Percentiles rank a stretch among this genome's conserved stretches.
These are phyloP conservation scores for Pseudogymnoascus sp. DNA, from an alignment of 2,329 filamentous ascomycete species.

Conservation along the genomic window DNA sequence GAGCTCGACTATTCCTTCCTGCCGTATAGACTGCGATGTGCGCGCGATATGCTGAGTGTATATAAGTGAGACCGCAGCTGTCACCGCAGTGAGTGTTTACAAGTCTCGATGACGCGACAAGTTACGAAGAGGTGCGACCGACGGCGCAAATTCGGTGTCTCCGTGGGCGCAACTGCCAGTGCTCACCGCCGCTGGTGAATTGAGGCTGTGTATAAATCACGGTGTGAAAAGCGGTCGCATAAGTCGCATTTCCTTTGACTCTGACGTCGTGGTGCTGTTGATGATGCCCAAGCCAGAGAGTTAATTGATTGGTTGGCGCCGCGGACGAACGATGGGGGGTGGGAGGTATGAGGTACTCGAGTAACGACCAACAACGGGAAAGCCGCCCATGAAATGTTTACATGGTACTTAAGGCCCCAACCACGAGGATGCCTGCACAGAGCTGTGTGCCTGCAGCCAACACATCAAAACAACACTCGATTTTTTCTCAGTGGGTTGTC, in stretches of 20 bases:
- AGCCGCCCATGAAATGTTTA: slow-evolving; percentile 8
- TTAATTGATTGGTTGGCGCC: slow-evolving; percentile 4
- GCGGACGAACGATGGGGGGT: not conserved
- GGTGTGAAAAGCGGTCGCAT: slow-evolving; percentile 8
- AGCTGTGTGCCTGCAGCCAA: not conserved
- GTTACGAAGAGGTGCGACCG: not conserved
- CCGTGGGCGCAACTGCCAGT: slow-evolving; percentile 5
- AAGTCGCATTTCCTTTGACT: slow-evolving; percentile 7
- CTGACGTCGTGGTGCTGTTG: slow-evolving; percentile 8
- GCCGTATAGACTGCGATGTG: not conserved
- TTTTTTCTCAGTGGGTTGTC: not conserved
- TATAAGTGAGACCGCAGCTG: not conserved
- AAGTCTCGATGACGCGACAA: slow-evolving; percentile 4
- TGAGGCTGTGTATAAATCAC: slow-evolving; percentile 7
- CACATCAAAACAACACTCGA: slow-evolving; percentile 3
- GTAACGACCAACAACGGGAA: not conserved
- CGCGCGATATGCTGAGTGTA: slow-evolving; percentile 3
- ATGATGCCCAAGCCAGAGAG: slow-evolving; percentile 8
- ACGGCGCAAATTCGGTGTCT: slow-evolving; percentile 3
- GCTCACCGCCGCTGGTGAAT: slow-evolving; percentile 4
- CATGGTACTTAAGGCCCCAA: not conserved
- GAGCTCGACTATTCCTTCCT: not conserved
- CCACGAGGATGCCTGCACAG: not conserved
- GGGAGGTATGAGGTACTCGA: not conserved
- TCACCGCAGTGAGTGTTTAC: slow-evolving; percentile 3